Conservation (phyloP, 805 yeast genomes). For the Ogataea ramenticola region DNA sequence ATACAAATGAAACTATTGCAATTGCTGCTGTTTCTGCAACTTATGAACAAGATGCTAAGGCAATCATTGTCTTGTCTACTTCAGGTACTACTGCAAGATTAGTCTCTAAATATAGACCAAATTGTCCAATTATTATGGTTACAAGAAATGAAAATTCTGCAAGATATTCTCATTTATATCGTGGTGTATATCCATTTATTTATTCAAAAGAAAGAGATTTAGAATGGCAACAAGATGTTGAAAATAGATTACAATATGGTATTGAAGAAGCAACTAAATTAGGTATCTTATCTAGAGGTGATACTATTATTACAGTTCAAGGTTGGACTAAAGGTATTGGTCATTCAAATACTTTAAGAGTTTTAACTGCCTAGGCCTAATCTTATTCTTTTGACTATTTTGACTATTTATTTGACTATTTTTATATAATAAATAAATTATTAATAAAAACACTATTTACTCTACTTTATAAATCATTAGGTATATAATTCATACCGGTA, state of each 20-base stretch:
- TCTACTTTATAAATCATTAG: not conserved
- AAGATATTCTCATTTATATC: constrained; percentile 90
- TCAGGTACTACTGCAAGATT: constrained; percentile 94
- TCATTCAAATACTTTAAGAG: constrained; percentile 97
- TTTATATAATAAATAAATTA: not conserved
- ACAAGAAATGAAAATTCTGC: constrained; percentile 93
- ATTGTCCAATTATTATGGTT: constrained; percentile 95
- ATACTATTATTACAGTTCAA: constrained; percentile 88
- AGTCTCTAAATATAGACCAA: constrained; percentile 95
- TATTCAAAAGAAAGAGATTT: constrained; percentile 58
- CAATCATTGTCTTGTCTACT: constrained; percentile 92
- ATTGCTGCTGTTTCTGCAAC: constrained; percentile 95
- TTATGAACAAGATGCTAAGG: constrained; percentile 94
- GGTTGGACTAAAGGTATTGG: constrained; percentile 99
- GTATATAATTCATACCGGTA: not conserved
- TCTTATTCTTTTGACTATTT: not conserved
- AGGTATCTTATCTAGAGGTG: constrained; percentile 83
- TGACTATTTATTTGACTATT: not conserved
- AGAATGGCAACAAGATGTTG: constrained; percentile 96
- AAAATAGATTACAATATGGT: constrained; percentile 90
- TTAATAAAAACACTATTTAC: not conserved
- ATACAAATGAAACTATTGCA: constrained; percentile 94
- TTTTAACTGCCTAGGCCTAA: constrained; percentile 71
- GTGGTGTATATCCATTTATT: constrained; percentile 98
- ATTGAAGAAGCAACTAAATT: constrained; percentile 80